Evolutionary conservation across 108 stramenopile species (phyloP).

Genomic region (Mediolabrus comicus): DNA sequence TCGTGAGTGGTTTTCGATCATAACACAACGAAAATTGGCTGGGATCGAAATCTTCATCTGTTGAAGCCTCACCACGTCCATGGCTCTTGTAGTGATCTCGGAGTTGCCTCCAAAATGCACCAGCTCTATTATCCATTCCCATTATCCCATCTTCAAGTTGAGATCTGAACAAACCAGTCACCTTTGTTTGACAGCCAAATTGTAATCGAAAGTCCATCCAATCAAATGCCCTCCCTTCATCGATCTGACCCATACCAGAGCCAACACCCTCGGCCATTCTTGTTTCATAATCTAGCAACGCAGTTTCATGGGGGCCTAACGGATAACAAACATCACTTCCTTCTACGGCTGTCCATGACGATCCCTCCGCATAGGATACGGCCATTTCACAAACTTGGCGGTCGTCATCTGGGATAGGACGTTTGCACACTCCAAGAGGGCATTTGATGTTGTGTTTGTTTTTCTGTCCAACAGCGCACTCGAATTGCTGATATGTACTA

Average conservation of each 20-base stretch:
- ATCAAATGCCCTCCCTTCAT: constrained; percentile 6
- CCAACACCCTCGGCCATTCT: constrained; percentile 13
- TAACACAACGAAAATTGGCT: constrained; percentile 69
- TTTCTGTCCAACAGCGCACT: constrained; percentile 25
- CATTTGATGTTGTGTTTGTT: not conserved
- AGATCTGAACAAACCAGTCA: constrained; percentile 92
- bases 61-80: constrained; percentile 29
- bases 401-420: not conserved
- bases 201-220: constrained; percentile 61
- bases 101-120: constrained; percentile 74
- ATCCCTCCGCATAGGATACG: constrained; percentile 76
- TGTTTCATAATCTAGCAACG: not conserved
- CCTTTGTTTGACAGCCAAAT: constrained; percentile 91
- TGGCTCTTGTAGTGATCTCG: constrained; percentile 32
- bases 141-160: constrained; percentile 97
- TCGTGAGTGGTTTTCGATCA: constrained; percentile 22
- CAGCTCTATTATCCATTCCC: constrained; percentile 72
- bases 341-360: constrained; percentile 74
- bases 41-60: constrained; percentile 14
- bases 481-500: constrained; percentile 17
- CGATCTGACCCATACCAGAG: not conserved
- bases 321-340: constrained; percentile 43
- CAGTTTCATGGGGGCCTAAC: constrained; percentile 36
- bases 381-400: constrained; percentile 40
- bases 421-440: not conserved